These are phyloP conservation scores for Strobilomyces dryophilus DNA, from an alignment of 768 basidiomycete species.

Conservation along the genomic window DNA sequence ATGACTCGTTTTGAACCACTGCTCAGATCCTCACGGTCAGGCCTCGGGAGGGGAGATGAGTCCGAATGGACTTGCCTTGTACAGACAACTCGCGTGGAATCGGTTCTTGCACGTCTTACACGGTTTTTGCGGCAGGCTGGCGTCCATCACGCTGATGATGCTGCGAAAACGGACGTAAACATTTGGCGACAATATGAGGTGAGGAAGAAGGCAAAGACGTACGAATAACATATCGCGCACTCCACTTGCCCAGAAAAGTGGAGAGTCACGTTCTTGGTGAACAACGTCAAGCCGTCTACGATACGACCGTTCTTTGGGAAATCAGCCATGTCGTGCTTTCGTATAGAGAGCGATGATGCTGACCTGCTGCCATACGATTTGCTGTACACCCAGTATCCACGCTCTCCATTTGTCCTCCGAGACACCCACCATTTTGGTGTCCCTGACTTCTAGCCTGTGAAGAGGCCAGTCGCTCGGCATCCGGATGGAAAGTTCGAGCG, in stretches of 20 bases:
- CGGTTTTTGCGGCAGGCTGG: constrained; percentile 80
- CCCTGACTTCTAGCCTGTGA: constrained; percentile 82
- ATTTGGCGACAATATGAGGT: neutral
- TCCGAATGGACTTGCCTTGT: constrained; percentile 54
- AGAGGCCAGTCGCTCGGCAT: constrained; percentile 92
- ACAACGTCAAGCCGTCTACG: constrained; percentile 80
- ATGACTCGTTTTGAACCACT: constrained; percentile 92
- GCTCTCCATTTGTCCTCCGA: constrained; percentile 88
- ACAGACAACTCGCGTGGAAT: constrained; percentile 90
- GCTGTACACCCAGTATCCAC: constrained; percentile 91
- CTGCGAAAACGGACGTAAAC: constrained; percentile 35
- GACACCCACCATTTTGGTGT: constrained; percentile 80
- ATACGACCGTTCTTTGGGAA: constrained; percentile 76
- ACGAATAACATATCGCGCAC: constrained; percentile 97
- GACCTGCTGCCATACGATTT: constrained; percentile 85
- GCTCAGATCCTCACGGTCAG: constrained; percentile 2
- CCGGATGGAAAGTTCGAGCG: constrained; percentile 81
- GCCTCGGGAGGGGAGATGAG: neutral
- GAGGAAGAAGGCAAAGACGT: constrained; percentile 20
- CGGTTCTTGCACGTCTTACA: constrained; percentile 94
- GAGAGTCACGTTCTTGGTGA: constrained; percentile 89
- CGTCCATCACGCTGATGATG: constrained; percentile 88
- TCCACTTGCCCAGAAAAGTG: constrained; percentile 96
- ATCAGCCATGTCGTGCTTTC: neutral
- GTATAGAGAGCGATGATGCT: constrained; percentile 21